Evolutionary conservation across 768 basidiomycete species (phyloP), one percentile per base, ranked within the genome.

Genomic region (Calocybe cyanea): DNA sequence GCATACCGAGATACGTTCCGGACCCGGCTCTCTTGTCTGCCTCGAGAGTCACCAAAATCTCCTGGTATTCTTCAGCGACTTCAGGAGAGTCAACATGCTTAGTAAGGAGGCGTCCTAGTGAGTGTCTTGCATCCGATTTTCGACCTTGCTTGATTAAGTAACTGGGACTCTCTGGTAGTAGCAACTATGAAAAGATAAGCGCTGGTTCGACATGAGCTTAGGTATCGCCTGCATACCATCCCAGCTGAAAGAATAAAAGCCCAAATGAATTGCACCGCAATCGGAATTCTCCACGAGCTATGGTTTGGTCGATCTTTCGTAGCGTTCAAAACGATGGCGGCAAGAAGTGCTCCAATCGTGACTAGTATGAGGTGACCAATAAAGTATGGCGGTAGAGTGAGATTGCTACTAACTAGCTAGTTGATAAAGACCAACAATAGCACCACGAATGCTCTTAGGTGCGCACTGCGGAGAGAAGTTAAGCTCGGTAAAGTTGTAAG

Each of bases 241-340:
- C 92, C 92, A 42, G 51, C 55, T 25, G 74, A 75, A 44, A 94
- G 82, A 53, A 92, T 65, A 50, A 71, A 60, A 21, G 83, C 87
- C 87, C 87, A 93, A 35, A 80, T 72, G 60, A 92, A 89, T 61
- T 92, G 89, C 46, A 93, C 62, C 19, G 76, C 72, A 50, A 85
- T 83, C 30, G 88, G 86, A 50, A 41, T 52, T 33, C 57, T 53
- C 55, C 55, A 90, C 80, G 45, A 72, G 72, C 66, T 81, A 46
- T 78, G 68, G 47, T 72, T 64, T 2, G 58, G 42, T 23, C 72
- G 67, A 46, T 69, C 54, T 63, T 87, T 67, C 32, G 87, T 87
- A 15, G 75, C 72, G 56, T 87, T 79, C 59, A 80, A 76, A 63
- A 90, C 74, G 57, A 84, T 69, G 38, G 85, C 63, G 17, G 87